Evolutionary conservation across 2,329 filamentous ascomycete genomes (phyloP), one percentile per base, ranked within the genome.

Genomic region (Sarocladium oryzae): DNA sequence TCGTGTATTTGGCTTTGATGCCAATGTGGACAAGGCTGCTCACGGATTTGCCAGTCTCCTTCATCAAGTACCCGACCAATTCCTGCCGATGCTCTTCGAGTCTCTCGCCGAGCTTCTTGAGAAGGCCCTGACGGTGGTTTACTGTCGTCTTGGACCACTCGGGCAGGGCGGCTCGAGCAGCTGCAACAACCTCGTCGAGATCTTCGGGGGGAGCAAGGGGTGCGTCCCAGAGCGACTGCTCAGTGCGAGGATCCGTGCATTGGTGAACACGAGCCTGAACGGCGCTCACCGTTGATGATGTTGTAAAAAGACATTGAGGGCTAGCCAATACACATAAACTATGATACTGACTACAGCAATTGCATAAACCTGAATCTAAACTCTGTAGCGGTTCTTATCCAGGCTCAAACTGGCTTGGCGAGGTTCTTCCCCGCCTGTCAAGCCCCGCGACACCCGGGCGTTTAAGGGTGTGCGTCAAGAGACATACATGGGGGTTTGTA

Each of bases 1-100:
- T n/a, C n/a, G n/a, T n/a, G n/a, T n/a, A n/a, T n/a, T n/a, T n/a
- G n/a, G n/a, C 15, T 49, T n/a, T 15, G 15, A 8, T 36, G 16
- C 16, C 33, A 32, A 15, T 32, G 8, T 32, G 30, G 30, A 32
- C 43, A 24, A 23, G 15, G 28, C 26, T 11, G 15, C 33, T n/a
- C 35, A 38, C 49, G 6, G 26, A 51, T 21, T 53, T 53, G 23
- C 52, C 52, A 35, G 51, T 50, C 41, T 53, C 52, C 43, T 28
- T 41, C 28, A 41, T 51, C 30, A 43, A 43, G 6, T 40, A 50
- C 7, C 23, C 23, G 26, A 36, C 24, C 24, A 53, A 18, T 18
- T 51, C 49, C 5, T 33, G 18, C 15, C 41, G 30, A 23, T 51
- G 37, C 7, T 40, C 41, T 15, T 51, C 52, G 15, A 53, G 23